Evolutionary conservation across 2,329 filamentous ascomycete species (phyloP).

Genomic region (Fusarium neocosmosporiellum): DNA sequence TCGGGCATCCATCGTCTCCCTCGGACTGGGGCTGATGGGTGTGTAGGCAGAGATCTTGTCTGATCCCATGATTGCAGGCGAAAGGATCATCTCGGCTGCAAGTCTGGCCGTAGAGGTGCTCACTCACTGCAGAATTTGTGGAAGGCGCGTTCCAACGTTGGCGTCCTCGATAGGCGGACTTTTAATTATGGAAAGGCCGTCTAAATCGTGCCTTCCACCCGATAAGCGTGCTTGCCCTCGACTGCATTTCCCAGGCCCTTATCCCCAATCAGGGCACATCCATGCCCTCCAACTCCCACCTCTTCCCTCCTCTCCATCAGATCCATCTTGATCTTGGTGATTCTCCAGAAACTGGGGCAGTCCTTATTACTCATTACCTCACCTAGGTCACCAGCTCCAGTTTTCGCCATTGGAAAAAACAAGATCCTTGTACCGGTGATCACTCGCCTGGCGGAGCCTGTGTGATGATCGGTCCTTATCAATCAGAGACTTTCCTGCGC

Average conservation of each 20-base stretch:
- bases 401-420: not conserved
- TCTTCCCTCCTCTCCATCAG: not conserved
- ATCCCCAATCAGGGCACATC: conserved; percentile 14
- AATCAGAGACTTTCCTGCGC: not conserved
- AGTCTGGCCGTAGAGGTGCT: conserved; percentile 23
- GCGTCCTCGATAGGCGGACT: conserved; percentile 6
- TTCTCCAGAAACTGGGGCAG: not conserved
- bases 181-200: conserved; percentile 3
- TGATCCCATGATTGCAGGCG: not conserved
- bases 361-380: not conserved
- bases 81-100: conserved; percentile 14
- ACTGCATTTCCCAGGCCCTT: not conserved
- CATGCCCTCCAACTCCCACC: conserved; percentile 3
- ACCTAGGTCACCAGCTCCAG: not conserved
- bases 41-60: not conserved
- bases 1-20: not conserved
- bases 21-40: not conserved
- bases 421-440: not conserved
- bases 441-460: not conserved
- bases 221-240: conserved; percentile 6
- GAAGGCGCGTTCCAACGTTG: not conserved
- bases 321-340: conserved; percentile 3
- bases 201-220: conserved; percentile 7
- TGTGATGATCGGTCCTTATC: conserved; percentile 14
- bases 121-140: conserved; percentile 7